Conservation (phyloP, 176 grass and related monocot species). For the Urochloa ruziziensis region DNA sequence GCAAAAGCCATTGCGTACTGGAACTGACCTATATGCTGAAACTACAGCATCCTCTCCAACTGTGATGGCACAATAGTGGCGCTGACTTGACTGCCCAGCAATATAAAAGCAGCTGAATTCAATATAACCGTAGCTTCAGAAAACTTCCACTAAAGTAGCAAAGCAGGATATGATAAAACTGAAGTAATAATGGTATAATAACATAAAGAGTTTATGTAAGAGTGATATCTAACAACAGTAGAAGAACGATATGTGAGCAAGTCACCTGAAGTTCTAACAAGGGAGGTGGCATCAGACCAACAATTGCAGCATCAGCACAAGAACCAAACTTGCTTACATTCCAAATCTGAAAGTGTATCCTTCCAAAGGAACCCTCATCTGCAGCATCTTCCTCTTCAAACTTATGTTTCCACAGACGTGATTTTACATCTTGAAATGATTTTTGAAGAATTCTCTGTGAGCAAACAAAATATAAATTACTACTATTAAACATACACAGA, state of each 20-base stretch:
- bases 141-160: slow-evolving; percentile 38
- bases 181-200: not conserved
- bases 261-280: slow-evolving; percentile 87
- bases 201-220: slow-evolving; percentile 6
- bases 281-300: slow-evolving; percentile 88
- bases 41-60: slow-evolving; percentile 91
- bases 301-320: slow-evolving; percentile 79
- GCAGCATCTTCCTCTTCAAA: slow-evolving; percentile 49
- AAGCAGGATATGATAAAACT: not conserved
- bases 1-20: not conserved
- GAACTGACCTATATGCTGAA: slow-evolving; percentile 87
- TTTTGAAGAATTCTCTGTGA: slow-evolving; percentile 65
- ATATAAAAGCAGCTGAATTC: slow-evolving; percentile 94
- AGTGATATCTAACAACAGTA: slow-evolving; percentile 15
- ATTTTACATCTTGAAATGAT: slow-evolving; percentile 62
- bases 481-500: not conserved
- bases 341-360: slow-evolving; percentile 76
- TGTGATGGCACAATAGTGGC: slow-evolving; percentile 82
- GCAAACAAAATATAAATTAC: slow-evolving; percentile 6
- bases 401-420: slow-evolving; percentile 60
- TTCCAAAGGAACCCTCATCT: slow-evolving; percentile 58
- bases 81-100: slow-evolving; percentile 89
- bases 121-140: slow-evolving; percentile 76
- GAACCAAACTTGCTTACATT: slow-evolving; percentile 78
- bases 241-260: not conserved